Evolutionary conservation across 2,329 filamentous ascomycete genomes (phyloP).

Genomic region (Plectosphaerella cucumerina): DNA sequence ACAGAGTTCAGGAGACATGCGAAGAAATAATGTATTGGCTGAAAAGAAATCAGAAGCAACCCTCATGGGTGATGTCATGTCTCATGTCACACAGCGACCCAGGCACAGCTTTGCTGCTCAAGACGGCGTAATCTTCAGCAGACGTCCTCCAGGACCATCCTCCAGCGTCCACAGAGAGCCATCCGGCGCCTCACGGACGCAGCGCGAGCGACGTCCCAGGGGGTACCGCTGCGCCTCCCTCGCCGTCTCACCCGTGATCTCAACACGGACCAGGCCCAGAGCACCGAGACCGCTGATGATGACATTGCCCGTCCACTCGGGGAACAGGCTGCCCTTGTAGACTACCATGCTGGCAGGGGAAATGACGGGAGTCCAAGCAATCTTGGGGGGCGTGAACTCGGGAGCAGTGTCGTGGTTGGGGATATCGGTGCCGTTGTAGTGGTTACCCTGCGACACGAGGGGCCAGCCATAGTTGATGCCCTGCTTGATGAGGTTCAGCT

Average conservation of each 20-base stretch:
- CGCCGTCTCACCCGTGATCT: slow-evolving; percentile 24
- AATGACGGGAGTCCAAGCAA: slow-evolving; percentile 28
- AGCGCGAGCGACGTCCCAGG: slow-evolving; percentile 26
- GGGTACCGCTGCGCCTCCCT: slow-evolving; percentile 24
- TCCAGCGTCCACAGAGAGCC: slow-evolving; percentile 26
- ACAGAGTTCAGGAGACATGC: no score
- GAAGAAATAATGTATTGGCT: no score
- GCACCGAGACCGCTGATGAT: slow-evolving; percentile 24
- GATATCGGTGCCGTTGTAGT: slow-evolving; percentile 26
- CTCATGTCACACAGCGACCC: no score
- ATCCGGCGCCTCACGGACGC: slow-evolving; percentile 24
- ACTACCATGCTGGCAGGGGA: slow-evolving; percentile 27
- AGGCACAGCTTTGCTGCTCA: no score
- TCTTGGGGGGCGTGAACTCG: slow-evolving; percentile 24
- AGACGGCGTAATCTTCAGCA: slow-evolving; percentile 27
- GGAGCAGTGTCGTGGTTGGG: slow-evolving; percentile 24
- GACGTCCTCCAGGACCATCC: slow-evolving; percentile 22
- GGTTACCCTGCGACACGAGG: slow-evolving; percentile 23
- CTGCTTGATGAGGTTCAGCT: slow-evolving; percentile 27
- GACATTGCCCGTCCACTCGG: slow-evolving; percentile 26
- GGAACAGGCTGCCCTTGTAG: slow-evolving; percentile 27
- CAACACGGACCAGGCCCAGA: slow-evolving; percentile 21
- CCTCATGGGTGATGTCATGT: no score
- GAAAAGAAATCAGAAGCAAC: no score
- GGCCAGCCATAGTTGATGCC: slow-evolving; percentile 30